phyloP scores from a whole-genome alignment of 2,329 filamentous ascomycete species.

The Pseudogymnoascus sp. region DNA sequence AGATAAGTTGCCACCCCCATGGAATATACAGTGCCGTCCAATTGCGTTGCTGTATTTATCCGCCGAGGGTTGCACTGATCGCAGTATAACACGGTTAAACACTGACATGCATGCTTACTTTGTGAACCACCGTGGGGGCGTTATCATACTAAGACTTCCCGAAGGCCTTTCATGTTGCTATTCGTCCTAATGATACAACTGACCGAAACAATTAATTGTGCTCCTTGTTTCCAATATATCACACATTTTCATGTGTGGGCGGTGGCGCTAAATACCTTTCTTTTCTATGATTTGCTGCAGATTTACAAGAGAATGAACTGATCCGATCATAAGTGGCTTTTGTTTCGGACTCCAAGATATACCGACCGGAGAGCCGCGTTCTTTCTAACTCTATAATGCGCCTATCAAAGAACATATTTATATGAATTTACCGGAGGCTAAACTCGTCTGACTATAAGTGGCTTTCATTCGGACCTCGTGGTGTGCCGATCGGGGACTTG shows the following conservation, averaged over 20 bases:
- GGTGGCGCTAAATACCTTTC: not conserved
- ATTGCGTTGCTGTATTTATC: not conserved
- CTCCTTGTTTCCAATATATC: not conserved
- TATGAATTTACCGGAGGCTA: not conserved
- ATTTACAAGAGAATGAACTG: too few species aligned
- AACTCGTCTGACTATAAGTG: not conserved
- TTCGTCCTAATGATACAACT: not conserved
- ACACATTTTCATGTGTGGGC: not conserved
- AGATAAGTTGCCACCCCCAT: not conserved
- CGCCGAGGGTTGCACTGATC: not conserved
- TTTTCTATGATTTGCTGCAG: not conserved
- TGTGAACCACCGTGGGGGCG: not conserved
- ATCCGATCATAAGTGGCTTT: too few species aligned
- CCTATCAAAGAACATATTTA: not conserved
- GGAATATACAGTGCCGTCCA: not conserved
- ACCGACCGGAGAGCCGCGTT: not conserved
- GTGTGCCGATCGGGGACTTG: not conserved
- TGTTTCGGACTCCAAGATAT: not conserved
- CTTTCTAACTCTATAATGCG: too few species aligned
- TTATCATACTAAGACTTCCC: not conserved
- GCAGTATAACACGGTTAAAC: slow-evolving; percentile 1
- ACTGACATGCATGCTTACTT: not conserved
- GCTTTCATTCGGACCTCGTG: not conserved
- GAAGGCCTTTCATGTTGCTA: not conserved
- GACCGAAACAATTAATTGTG: not conserved